Evolutionary conservation across 495 filamentous ascomycete species (phyloP).

Genomic region (Schizothecium vesticola): DNA sequence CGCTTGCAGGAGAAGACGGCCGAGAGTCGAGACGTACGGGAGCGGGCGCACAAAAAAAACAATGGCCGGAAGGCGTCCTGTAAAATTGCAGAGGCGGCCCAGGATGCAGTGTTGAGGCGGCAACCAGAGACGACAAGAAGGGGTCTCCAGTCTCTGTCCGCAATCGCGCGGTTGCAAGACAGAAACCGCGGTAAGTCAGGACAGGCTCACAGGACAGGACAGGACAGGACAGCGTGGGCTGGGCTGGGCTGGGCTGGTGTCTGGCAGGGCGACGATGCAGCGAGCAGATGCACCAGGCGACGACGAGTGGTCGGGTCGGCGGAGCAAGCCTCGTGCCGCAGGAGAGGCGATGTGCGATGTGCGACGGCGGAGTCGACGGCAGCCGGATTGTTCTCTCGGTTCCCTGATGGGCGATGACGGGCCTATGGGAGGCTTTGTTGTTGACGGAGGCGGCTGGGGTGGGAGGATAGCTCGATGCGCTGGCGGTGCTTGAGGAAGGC

Average conservation of each 20-base stretch:
- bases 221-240: neutral
- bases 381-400: slow-evolving; percentile 11
- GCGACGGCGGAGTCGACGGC: slow-evolving; percentile 12
- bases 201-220: neutral
- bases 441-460: slow-evolving; percentile 33
- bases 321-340: slow-evolving; percentile 6
- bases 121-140: slow-evolving; percentile 12
- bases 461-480: slow-evolving; percentile 28
- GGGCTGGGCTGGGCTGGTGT: neutral
- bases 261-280: slow-evolving; percentile 8
- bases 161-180: slow-evolving; percentile 8
- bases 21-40: slow-evolving; percentile 14
- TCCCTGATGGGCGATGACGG: slow-evolving; percentile 15
- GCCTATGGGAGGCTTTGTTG: slow-evolving; percentile 39
- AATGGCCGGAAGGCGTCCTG: slow-evolving; percentile 20
- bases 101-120: slow-evolving; percentile 25
- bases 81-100: slow-evolving; percentile 28
- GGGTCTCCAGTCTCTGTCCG: slow-evolving; percentile 3
- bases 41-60: slow-evolving; percentile 24
- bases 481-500: slow-evolving; percentile 31
- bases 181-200: neutral
- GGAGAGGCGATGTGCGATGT: slow-evolving; percentile 7
- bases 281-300: slow-evolving; percentile 11
- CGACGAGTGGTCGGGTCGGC: slow-evolving; percentile 6
- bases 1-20: slow-evolving; percentile 16